These are phyloP conservation scores for Elsinoe necatrix DNA, from an alignment of 2,329 filamentous ascomycete genomes.

Conservation along the genomic window DNA sequence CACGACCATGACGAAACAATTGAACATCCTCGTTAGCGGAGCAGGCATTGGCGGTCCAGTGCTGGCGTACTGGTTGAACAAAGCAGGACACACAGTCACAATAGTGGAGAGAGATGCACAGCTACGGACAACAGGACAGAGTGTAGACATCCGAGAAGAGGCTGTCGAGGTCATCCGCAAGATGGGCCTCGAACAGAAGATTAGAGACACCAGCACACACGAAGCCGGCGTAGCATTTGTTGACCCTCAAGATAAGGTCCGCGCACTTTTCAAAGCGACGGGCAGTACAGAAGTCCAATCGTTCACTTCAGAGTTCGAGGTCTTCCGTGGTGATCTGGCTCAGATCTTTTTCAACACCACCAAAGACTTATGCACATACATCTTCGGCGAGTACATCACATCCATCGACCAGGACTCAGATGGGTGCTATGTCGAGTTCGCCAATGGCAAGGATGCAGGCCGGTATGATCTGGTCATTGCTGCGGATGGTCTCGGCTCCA, in stretches of 20 bases:
- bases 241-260: slow-evolving; percentile 22
- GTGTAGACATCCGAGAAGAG: slow-evolving; percentile 38
- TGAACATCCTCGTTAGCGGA: slow-evolving; percentile 32
- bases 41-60: slow-evolving; percentile 34
- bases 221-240: slow-evolving; percentile 38
- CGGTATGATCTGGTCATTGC: slow-evolving; percentile 23
- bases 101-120: slow-evolving; percentile 36
- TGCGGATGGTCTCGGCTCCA: slow-evolving; percentile 24
- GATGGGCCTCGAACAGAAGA: slow-evolving; percentile 33
- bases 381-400: slow-evolving; percentile 28
- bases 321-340: slow-evolving; percentile 31
- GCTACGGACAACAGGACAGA: slow-evolving; percentile 36
- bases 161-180: slow-evolving; percentile 35
- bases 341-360: slow-evolving; percentile 26
- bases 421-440: slow-evolving; percentile 35
- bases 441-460: slow-evolving; percentile 26
- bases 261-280: slow-evolving; percentile 21
- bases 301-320: slow-evolving; percentile 32
- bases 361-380: slow-evolving; percentile 23
- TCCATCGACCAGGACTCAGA: slow-evolving; percentile 32
- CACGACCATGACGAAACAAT: slow-evolving; percentile 4
- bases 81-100: slow-evolving; percentile 31
- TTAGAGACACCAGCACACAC: slow-evolving; percentile 31
- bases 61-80: slow-evolving; percentile 30
- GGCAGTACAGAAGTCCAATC: slow-evolving; percentile 28